These are phyloP conservation scores for Neurospora tetrasperma DNA, from an alignment of 495 filamentous ascomycete species.

Conservation along the genomic window DNA sequence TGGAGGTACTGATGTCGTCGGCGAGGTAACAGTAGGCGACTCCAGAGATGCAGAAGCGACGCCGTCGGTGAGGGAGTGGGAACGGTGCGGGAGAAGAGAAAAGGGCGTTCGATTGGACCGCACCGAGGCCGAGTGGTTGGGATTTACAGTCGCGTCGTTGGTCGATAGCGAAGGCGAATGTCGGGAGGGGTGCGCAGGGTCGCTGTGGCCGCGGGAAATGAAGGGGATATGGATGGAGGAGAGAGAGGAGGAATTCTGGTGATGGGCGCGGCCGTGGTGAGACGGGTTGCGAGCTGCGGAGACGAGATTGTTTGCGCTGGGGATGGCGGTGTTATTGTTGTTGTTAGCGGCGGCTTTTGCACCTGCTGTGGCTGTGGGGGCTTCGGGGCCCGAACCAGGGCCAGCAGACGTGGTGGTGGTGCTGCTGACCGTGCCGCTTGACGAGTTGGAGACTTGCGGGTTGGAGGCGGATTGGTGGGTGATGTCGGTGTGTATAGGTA, in stretches of 20 bases:
- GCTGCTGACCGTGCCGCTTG: slow-evolving; percentile 24
- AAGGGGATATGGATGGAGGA: not conserved
- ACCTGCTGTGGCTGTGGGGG: slow-evolving; percentile 5
- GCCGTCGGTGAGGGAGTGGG: slow-evolving; percentile 14
- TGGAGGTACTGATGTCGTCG: slow-evolving; percentile 1
- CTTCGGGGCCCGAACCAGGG: slow-evolving; percentile 1
- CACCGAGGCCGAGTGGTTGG: slow-evolving; percentile 16
- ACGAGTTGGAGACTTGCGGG: slow-evolving; percentile 13
- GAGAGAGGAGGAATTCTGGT: not conserved
- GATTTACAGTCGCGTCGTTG: slow-evolving; percentile 11
- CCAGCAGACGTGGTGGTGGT: slow-evolving; percentile 6
- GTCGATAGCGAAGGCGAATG: slow-evolving; percentile 9
- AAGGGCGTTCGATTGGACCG: slow-evolving; percentile 15
- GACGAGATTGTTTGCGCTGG: not conserved
- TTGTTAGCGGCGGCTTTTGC: not conserved
- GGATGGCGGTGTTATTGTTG: slow-evolving; percentile 1
- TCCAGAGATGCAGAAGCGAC: not conserved
- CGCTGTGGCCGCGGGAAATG: slow-evolving; percentile 2
- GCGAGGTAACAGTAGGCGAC: not conserved
- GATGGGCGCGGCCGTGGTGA: not conserved
- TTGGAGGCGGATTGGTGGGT: not conserved
- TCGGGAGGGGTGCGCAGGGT: not conserved
- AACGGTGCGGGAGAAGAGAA: slow-evolving; percentile 15
- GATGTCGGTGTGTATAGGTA: slow-evolving; percentile 2
- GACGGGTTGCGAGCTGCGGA: not conserved